Percentiles rank a stretch among this genome's conserved stretches.
phyloP scores from a whole-genome alignment of 352 stramenopile species.

The Phytophthora pinifolia region DNA sequence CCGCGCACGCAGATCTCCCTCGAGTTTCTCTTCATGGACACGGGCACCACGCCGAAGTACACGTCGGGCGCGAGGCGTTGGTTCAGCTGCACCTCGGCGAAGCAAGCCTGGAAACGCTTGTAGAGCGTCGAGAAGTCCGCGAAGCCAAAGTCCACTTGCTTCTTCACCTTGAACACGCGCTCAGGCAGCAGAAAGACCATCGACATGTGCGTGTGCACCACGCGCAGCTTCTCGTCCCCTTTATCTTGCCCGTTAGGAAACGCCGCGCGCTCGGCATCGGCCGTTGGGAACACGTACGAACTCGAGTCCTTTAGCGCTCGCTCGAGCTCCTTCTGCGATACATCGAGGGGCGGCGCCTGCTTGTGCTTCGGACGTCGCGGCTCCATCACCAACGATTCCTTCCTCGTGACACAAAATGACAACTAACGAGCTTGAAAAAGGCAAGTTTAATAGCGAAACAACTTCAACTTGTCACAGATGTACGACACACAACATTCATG shows the following conservation, averaged over 20 bases:
- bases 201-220: conserved; percentile 77
- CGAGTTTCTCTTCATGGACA: conserved; percentile 61
- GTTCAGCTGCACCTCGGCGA: conserved; percentile 74
- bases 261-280: conserved; percentile 17
- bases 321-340: conserved; percentile 46
- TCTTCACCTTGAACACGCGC: conserved; percentile 79
- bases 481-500: neutral
- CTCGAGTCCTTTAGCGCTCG: conserved; percentile 33
- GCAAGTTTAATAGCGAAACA: too few relatives aligned
- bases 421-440: conserved; percentile 3
- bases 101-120: conserved; percentile 72
- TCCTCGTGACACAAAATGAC: neutral
- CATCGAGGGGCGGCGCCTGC: conserved; percentile 53
- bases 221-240: conserved; percentile 19
- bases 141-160: conserved; percentile 73
- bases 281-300: conserved; percentile 32
- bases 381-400: conserved; percentile 34
- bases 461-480: conserved; percentile 3
- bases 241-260: conserved; percentile 18
- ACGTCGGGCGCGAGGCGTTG: conserved; percentile 62
- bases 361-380: conserved; percentile 65
- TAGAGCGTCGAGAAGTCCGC: conserved; percentile 72
- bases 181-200: conserved; percentile 64
- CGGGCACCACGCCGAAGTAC: conserved; percentile 65
- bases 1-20: conserved; percentile 55